Base-by-base conservation (phyloP, 306 rosid genomes). In the Spatholobus suberectus region DNA sequence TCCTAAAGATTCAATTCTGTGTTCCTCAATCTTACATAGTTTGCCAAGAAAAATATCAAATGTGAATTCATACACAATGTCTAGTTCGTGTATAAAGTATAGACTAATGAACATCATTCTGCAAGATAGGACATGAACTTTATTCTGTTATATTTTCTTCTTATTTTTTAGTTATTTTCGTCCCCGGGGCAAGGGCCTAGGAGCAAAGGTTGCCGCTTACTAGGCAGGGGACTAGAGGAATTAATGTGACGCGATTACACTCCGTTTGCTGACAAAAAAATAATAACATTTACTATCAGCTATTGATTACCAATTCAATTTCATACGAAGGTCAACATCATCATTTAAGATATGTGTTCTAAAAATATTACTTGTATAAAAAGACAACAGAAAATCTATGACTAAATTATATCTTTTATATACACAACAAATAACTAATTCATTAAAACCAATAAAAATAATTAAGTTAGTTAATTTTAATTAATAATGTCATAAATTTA, bases 271-370 rank as follows among this genome's bases (percentile, higher is more conserved):
- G 55, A 52, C 54, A 78, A 78, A 14, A 51, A 68, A 35, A 4
- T 3, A 38, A 2, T 72, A 67, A 49, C 83, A 52, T 68, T 68
- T 68, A 68, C 66, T 47, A 51, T 14, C 11, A 66, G 67, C 29
- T 37, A 47, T 52, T 37, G 20, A 52, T 11, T 40, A 51, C 11
- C 67, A 23, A 0, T 54, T 69, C 77, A 69, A 17, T 49, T 41
- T 51, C 54, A 49, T 68, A 9, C 70, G 2, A 24, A 5, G 65
- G 76, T 79, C 69, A 54, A 54, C 69, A 54, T 54, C 83, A 68
- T 52, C 83, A 52, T 79, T 78, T 15, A 66, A 49, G 13, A 66
- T 35, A 6, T 15, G 6, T 51, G 32, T n/a, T n/a, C n/a, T n/a
- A 27, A 21, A 68, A 7, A 5, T 37, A 17, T 35, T 9, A 4